Base-by-base conservation (phyloP, 345 rosid genomes). In the Schrenkiella parvula region DNA sequence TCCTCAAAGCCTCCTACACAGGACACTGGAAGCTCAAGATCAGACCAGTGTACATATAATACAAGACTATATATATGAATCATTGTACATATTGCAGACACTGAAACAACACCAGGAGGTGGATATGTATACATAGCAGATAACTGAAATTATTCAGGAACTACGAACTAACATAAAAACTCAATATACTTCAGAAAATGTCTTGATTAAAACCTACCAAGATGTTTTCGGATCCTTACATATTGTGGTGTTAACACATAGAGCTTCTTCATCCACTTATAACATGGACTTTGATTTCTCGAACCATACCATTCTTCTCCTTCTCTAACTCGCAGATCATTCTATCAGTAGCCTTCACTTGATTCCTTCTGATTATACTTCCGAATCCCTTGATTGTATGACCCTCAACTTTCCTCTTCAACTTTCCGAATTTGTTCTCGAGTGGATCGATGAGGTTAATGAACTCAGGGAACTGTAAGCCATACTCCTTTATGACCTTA, bases 271-370 rank as follows among this genome's bases (percentile, higher is more conserved):
- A 34, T 7, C 37, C 46, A n/a, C 37, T 44, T 69, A 57, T 69
- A 68, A 56, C 17, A 55, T 42, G 64, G 44, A 68, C 64, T 28
- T 68, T 55, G 73, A 68, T 68, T 10, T 31, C 22, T 2, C 54
- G 31, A 55, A 42, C 64, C 43, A 42, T 22, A 55, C 64, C 44
- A 55, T 68, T 44, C 41, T 21, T 55, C 23, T 55, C 54, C 44
- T n/a, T 68, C 21, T 39, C 29, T 19, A 68, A 39, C 71, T 67
- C 71, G 17, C 53, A 68, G 15, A 68, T 54, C 54, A 68, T 31
- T 42, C 42, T 68, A 21, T 68, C 54, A 9, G 21, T 68, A 13
- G 31, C 9, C 64, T 32, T 68, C 53, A 68, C 55, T 21, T 5
- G 28, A 25, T 34, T 48, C 35, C 58, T 50, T 35, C 15, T 35